Evolutionary conservation across 176 grass and related monocot species (phyloP).

Genomic region (Ananas comosus): DNA sequence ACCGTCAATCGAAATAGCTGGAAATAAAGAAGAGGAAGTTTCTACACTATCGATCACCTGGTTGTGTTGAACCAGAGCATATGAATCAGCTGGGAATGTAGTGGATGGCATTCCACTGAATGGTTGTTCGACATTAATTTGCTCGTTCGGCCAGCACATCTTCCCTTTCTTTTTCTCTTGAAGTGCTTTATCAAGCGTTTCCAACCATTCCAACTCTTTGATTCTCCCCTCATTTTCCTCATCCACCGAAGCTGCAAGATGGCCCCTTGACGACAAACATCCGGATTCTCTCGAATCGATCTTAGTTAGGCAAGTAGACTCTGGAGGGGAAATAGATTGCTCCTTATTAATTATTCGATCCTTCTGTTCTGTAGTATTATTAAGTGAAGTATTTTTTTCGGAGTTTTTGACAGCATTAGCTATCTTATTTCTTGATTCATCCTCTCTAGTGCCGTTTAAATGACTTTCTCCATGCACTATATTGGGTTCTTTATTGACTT

Average conservation of each 20-base stretch:
- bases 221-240: constrained; percentile 32
- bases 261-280: constrained; percentile 37
- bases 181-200: constrained; percentile 24
- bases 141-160: constrained; percentile 17
- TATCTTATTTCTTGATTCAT: constrained; percentile 5
- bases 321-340: constrained; percentile 6
- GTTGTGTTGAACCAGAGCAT: constrained; percentile 24
- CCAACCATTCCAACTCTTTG: constrained; percentile 29
- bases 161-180: constrained; percentile 25
- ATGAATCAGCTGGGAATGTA: constrained; percentile 11
- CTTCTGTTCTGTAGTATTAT: background rate
- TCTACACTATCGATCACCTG: constrained; percentile 30
- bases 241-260: constrained; percentile 26
- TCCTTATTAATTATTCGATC: constrained; percentile 12
- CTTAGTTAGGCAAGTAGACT: constrained; percentile 13
- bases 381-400: background rate
- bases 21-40: constrained; percentile 15
- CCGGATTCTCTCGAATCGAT: constrained; percentile 36
- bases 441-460: background rate
- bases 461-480: background rate
- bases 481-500: constrained; percentile 3
- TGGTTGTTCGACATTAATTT: constrained; percentile 23
- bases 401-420: background rate
- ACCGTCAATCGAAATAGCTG: background rate
- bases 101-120: constrained; percentile 13